Percentiles rank a stretch among this genome's conserved stretches.
Conservation (phyloP, 805 yeast genomes). For the Ascoidea rubescens region DNA sequence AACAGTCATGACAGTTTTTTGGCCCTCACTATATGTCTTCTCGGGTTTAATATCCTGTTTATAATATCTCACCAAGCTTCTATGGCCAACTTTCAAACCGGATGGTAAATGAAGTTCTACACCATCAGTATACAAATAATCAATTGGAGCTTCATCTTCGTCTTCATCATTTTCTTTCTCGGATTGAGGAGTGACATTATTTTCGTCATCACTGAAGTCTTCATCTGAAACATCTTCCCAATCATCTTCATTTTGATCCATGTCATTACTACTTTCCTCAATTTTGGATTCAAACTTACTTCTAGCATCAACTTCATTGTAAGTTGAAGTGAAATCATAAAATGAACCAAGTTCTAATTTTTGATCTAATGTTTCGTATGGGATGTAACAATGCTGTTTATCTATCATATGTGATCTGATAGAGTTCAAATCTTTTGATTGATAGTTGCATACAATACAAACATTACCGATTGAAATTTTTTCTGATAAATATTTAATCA, state of each 20-base stretch:
- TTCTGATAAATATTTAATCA: slow-evolving; percentile 69
- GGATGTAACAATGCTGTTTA: slow-evolving; percentile 80
- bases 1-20: slow-evolving; percentile 76
- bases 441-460: slow-evolving; percentile 73
- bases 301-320: slow-evolving; percentile 16
- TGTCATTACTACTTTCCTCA: slow-evolving; percentile 17
- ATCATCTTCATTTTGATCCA: slow-evolving; percentile 23
- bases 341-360: slow-evolving; percentile 81
- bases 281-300: slow-evolving; percentile 14
- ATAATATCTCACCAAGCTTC: slow-evolving; percentile 67
- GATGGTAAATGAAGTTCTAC: slow-evolving; percentile 68
- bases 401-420: slow-evolving; percentile 83
- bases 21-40: slow-evolving; percentile 51
- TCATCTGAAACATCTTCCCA: slow-evolving; percentile 23
- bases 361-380: slow-evolving; percentile 77
- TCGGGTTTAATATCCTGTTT: slow-evolving; percentile 61
- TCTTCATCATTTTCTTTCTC: slow-evolving; percentile 16
- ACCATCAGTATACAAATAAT: slow-evolving; percentile 34
- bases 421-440: slow-evolving; percentile 74
- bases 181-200: slow-evolving; percentile 14
- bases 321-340: slow-evolving; percentile 77
- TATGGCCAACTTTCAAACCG: slow-evolving; percentile 77
- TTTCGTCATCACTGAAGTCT: slow-evolving; percentile 15
- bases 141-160: slow-evolving; percentile 22
- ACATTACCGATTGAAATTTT: slow-evolving; percentile 87